Evolutionary conservation across 2,329 filamentous ascomycete species (phyloP).

Genomic region (Mycosphaerella sp.): DNA sequence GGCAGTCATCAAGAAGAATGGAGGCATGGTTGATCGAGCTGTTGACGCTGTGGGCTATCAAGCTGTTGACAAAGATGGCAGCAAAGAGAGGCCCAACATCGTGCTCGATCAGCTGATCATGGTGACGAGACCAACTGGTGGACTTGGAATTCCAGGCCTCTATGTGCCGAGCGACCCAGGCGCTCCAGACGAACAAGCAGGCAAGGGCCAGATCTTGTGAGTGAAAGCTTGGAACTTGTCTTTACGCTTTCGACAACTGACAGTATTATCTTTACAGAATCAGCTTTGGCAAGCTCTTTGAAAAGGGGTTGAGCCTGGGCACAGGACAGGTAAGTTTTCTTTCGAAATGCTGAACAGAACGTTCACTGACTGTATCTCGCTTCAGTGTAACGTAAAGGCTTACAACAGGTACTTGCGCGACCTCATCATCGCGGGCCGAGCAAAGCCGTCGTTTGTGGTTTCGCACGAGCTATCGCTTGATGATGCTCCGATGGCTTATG

Average conservation of each 20-base stretch:
- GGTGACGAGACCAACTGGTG: slow-evolving; percentile 56
- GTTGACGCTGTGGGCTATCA: slow-evolving; percentile 64
- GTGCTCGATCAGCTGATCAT: slow-evolving; percentile 59
- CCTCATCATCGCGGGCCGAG: slow-evolving; percentile 58
- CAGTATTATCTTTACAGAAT: background rate
- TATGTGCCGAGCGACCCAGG: slow-evolving; percentile 52
- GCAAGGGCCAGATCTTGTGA: slow-evolving; percentile 55
- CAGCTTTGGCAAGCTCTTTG: slow-evolving; percentile 44
- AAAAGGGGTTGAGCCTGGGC: slow-evolving; percentile 57
- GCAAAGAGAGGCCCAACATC: slow-evolving; percentile 56
- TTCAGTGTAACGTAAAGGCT: slow-evolving; percentile 62
- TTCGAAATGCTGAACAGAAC: background rate
- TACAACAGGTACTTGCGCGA: slow-evolving; percentile 63
- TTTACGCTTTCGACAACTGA: background rate
- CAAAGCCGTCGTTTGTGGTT: slow-evolving; percentile 62
- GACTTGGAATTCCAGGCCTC: slow-evolving; percentile 37
- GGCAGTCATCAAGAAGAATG: slow-evolving; percentile 15
- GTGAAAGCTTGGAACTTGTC: background rate
- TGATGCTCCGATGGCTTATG: slow-evolving; percentile 44
- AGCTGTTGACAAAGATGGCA: slow-evolving; percentile 51
- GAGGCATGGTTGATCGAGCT: slow-evolving; percentile 44
- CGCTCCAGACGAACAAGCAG: slow-evolving; percentile 54
- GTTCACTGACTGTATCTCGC: slow-evolving; percentile 24
- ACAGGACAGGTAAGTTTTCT: slow-evolving; percentile 40
- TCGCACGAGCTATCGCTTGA: slow-evolving; percentile 59